These are phyloP conservation scores for Emericellopsis atlantica DNA, from an alignment of 2,329 filamentous ascomycete genomes.

Conservation along the genomic window DNA sequence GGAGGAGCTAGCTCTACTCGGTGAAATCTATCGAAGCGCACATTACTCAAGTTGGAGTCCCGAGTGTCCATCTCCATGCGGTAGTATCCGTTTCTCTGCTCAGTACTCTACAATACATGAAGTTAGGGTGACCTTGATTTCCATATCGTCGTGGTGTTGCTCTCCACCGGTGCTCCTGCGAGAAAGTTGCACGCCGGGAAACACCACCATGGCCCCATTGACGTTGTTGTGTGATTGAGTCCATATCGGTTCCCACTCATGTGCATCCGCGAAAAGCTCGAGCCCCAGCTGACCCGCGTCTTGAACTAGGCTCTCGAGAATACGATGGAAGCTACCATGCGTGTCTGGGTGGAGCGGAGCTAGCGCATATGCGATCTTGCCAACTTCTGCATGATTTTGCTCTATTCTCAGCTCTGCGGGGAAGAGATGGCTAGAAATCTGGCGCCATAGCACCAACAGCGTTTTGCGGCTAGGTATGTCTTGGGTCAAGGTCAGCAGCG, in stretches of 20 bases:
- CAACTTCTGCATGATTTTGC: neutral
- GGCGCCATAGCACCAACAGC: neutral
- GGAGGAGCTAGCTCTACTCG: neutral
- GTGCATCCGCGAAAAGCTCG: neutral
- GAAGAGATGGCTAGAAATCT: neutral
- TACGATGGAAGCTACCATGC: neutral
- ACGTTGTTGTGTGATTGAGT: neutral
- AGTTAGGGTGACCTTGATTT: neutral
- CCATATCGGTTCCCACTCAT: neutral
- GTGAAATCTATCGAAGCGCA: neutral
- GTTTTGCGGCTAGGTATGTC: neutral
- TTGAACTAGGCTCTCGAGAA: neutral
- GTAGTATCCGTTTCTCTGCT: neutral
- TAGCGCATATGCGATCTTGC: neutral
- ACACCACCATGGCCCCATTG: neutral
- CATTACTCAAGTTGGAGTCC: neutral
- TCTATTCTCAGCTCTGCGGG: neutral
- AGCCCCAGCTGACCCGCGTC: neutral
- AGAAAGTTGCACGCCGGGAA: neutral
- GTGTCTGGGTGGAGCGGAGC: neutral
- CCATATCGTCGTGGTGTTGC: neutral
- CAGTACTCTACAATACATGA: neutral
- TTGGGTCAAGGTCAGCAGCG: neutral
- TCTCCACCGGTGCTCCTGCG: neutral
- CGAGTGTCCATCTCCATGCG: neutral